Evolutionary conservation across 2,329 filamentous ascomycete genomes (phyloP), one percentile per base, ranked within the genome.

Genomic region (Colletotrichum sp.): DNA sequence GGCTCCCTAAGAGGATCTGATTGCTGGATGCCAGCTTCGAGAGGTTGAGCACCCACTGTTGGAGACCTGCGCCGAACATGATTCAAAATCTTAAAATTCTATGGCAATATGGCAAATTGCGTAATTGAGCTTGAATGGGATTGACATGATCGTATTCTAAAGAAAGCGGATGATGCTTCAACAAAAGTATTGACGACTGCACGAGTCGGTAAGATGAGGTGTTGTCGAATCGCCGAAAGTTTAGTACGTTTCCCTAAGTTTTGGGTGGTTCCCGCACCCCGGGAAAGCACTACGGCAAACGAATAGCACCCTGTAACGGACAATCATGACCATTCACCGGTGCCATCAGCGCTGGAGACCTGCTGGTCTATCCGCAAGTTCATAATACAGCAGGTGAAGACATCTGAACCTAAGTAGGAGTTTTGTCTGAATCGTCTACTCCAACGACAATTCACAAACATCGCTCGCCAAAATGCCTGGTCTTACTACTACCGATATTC

Each of bases 51-150:
- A 65, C 7, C n/a, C 60, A 64, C 15, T 71, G 68, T 15, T 64
- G 68, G 18, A 65, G 59, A 55, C 59, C 36, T 65, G 36, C 59
- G 21, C 68, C 36, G 21, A 71, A 55, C 68, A 71, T 71, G 26
- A 8, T 63, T 34, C 15, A 36, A 30, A 48, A 21, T 26, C 12
- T 26, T 8, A 2, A 18, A 7, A 71, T 16, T 39, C 28, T 36
- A 39, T 18, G 15, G 13, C 3, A 2, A 64, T 10, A 16, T 24
- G n/a, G n/a, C 0, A 18, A 10, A 24, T 6, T 39, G 9, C 12
- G 3, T 2, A 30, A 39, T 16, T 32, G n/a, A 26, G 32, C 3
- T 15, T 13, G 1, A 12, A 16, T 24, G 0, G 12, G n/a, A 2
- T 36, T 8, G 60, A 2, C 2, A 6, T 24, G 0, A 10, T 26